Evolutionary conservation across 2,329 filamentous ascomycete species (phyloP).

Genomic region (Dendrostoma leiphaemia): DNA sequence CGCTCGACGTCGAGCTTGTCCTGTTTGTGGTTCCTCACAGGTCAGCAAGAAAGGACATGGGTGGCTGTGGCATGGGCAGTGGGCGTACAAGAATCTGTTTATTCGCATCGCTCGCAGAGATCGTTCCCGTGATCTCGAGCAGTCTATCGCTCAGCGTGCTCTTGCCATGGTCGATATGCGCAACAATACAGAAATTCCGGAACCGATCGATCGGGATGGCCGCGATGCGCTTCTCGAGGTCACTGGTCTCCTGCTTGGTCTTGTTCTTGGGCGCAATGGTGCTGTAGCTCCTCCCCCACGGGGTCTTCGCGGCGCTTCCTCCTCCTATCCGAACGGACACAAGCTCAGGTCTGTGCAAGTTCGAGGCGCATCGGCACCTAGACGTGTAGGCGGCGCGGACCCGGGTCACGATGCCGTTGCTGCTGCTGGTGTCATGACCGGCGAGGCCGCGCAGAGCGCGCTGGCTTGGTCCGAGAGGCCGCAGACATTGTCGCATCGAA

Average conservation of each 20-base stretch:
- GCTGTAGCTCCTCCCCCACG: constrained; percentile 17
- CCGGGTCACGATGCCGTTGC: not conserved
- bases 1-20: constrained; percentile 97
- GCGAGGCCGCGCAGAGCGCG: constrained; percentile 16
- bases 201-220: constrained; percentile 76
- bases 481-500: constrained; percentile 37
- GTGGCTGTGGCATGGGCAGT: no score
- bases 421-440: constrained; percentile 9
- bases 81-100: constrained; percentile 75
- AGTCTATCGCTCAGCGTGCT: constrained; percentile 91
- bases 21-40: constrained; percentile 23
- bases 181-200: constrained; percentile 98
- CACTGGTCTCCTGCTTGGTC: constrained; percentile 27
- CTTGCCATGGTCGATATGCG: constrained; percentile 98
- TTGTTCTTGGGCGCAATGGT: no score
- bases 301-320: no score
- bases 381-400: no score
- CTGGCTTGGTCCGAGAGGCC: constrained; percentile 25
- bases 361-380: not conserved
- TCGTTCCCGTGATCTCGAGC: constrained; percentile 91
- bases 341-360: not conserved
- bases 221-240: constrained; percentile 60
- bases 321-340: no score
- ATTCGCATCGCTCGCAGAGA: constrained; percentile 74
- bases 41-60: not conserved